Evolutionary conservation across 495 filamentous ascomycete genomes (phyloP).

Genomic region (Tuber borchii): DNA sequence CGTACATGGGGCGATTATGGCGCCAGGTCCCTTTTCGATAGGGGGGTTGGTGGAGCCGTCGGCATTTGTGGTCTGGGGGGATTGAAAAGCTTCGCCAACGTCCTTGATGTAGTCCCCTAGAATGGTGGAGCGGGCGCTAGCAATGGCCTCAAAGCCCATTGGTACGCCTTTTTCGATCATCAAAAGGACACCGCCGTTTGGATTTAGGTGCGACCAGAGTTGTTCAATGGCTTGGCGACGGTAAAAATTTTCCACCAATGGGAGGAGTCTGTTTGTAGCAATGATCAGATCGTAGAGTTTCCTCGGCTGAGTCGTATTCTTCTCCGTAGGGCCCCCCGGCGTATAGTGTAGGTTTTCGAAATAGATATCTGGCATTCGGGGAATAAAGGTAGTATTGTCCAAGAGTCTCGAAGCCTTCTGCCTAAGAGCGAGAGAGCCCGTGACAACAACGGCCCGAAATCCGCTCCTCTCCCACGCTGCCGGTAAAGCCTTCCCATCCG

Average conservation of each 20-base stretch:
- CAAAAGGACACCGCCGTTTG: constrained; percentile 78
- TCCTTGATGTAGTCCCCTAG: constrained; percentile 69
- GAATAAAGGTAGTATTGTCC: constrained; percentile 84
- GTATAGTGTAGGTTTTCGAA: constrained; percentile 49
- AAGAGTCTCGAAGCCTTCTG: constrained; percentile 68
- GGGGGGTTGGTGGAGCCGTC: constrained; percentile 45
- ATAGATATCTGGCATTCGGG: constrained; percentile 68
- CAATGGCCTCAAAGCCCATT: constrained; percentile 85
- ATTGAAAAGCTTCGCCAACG: constrained; percentile 48
- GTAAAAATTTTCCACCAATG: constrained; percentile 61
- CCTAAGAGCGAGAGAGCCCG: constrained; percentile 61
- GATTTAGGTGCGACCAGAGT: constrained; percentile 77
- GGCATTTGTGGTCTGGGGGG: constrained; percentile 43
- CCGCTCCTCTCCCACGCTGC: constrained; percentile 18
- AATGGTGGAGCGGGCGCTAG: constrained; percentile 68
- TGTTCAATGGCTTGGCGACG: constrained; percentile 75
- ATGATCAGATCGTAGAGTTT: constrained; percentile 88
- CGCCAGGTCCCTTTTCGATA: constrained; percentile 62
- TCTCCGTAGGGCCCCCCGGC: constrained; percentile 49
- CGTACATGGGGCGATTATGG: constrained; percentile 94
- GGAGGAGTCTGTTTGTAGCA: constrained; percentile 73
- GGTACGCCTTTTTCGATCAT: constrained; percentile 87
- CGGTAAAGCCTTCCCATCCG: constrained; percentile 27
- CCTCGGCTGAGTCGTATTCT: constrained; percentile 50
- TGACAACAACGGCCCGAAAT: constrained; percentile 51